Evolutionary conservation across 495 filamentous ascomycete species (phyloP).

Genomic region (Clavariopsis aquatica): DNA sequence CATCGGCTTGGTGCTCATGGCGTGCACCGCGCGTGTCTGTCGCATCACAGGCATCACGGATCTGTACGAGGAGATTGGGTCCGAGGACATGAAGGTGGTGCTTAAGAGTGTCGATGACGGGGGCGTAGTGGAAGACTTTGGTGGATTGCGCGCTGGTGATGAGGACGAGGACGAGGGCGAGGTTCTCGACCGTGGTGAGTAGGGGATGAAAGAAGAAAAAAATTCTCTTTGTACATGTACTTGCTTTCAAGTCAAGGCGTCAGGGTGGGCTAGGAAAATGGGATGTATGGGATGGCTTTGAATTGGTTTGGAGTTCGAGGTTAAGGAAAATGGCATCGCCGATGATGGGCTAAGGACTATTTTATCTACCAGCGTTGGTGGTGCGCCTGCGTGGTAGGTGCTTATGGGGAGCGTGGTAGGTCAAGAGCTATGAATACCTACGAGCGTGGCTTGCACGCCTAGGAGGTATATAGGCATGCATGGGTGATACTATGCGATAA

Average conservation of each 20-base stretch:
- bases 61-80: constrained; percentile 33
- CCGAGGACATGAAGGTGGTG: constrained; percentile 28
- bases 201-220: background rate
- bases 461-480: no score
- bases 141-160: constrained; percentile 24
- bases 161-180: constrained; percentile 30
- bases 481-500: no score
- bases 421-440: no score
- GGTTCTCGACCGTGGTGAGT: constrained; percentile 20
- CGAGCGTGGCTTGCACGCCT: no score
- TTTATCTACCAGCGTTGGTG: background rate
- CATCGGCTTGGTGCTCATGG: constrained; percentile 35
- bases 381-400: no score
- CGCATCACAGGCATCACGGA: constrained; percentile 32
- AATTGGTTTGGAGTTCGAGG: background rate
- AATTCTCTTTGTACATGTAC: background rate
- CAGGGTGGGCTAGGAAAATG: background rate
- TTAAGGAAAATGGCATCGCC: background rate
- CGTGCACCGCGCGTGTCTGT: constrained; percentile 24
- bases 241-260: background rate
- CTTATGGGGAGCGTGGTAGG: no score
- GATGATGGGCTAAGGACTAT: background rate
- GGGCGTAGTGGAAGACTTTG: constrained; percentile 7
- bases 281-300: background rate
- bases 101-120: constrained; percentile 22